Conservation (phyloP, 805 yeast genomes). For the Spathaspora boniae region DNA sequence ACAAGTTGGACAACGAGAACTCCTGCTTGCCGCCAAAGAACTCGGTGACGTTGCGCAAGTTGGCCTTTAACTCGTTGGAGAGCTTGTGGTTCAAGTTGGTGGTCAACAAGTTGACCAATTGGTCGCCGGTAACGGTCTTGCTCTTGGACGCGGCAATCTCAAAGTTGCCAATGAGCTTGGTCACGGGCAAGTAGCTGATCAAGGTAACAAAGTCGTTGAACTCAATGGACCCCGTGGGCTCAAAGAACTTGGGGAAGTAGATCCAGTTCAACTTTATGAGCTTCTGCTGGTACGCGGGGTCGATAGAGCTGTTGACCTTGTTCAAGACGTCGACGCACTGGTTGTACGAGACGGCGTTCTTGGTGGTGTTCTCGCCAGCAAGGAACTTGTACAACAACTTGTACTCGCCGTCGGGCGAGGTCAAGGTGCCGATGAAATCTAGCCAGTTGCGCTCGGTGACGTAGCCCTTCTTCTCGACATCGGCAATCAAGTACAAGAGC, state of each 20-base stretch:
- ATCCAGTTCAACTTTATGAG: conserved; percentile 41
- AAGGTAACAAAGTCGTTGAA: conserved; percentile 38
- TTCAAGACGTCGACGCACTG: conserved; percentile 34
- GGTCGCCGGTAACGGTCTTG: conserved; percentile 27
- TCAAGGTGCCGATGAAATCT: conserved; percentile 55
- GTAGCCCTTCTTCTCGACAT: conserved; percentile 65
- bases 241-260: conserved; percentile 37
- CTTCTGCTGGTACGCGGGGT: conserved; percentile 39
- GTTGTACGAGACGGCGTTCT: conserved; percentile 24
- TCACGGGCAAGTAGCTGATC: conserved; percentile 42
- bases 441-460: conserved; percentile 70
- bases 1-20: conserved; percentile 36
- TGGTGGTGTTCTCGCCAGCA: conserved; percentile 13
- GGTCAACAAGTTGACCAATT: conserved; percentile 30
- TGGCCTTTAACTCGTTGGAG: conserved; percentile 33
- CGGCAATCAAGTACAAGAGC: conserved; percentile 77
- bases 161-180: conserved; percentile 42
- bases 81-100: conserved; percentile 41
- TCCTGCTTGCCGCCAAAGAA: conserved; percentile 25
- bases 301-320: conserved; percentile 37
- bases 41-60: conserved; percentile 31
- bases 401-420: conserved; percentile 27
- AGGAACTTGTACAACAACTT: conserved; percentile 23
- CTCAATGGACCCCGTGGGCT: conserved; percentile 35
- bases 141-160: conserved; percentile 33